Conservation (phyloP, 2,329 filamentous ascomycete species). For the Fusarium sublunatum region DNA sequence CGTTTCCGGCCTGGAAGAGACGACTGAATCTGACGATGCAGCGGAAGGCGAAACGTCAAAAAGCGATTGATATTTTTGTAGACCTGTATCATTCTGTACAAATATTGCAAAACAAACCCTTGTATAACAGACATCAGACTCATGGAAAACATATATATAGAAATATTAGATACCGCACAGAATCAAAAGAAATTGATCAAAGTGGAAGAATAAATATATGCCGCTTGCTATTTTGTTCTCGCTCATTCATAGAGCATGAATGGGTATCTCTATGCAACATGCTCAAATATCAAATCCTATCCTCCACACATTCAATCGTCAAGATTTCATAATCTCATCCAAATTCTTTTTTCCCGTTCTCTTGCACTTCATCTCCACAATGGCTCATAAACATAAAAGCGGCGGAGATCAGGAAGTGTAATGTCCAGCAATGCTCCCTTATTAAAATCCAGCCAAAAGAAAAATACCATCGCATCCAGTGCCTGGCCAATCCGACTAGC, state of each 20-base stretch:
- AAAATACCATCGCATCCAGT: constrained; percentile 47
- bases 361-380: constrained; percentile 33
- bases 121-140: constrained; percentile 9
- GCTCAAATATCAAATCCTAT: constrained; percentile 41
- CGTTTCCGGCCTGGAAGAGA: constrained; percentile 12
- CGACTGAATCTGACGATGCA: background rate
- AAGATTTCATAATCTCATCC: constrained; percentile 42
- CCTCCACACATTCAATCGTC: constrained; percentile 42
- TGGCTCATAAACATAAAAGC: constrained; percentile 9
- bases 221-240: constrained; percentile 48
- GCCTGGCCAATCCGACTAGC: constrained; percentile 46
- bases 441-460: constrained; percentile 39
- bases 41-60: background rate
- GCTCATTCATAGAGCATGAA: constrained; percentile 42
- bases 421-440: constrained; percentile 43
- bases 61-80: constrained; percentile 3
- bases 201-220: constrained; percentile 43
- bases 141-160: background rate
- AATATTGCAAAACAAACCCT: background rate
- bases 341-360: constrained; percentile 9
- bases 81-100: background rate
- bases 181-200: background rate
- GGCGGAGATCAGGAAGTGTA: constrained; percentile 36
- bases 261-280: constrained; percentile 52
- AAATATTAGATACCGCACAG: constrained; percentile 4